These are phyloP conservation scores for Fraxinus platypoda DNA, from an alignment of 305 asterid genomes.

Conservation along the genomic window DNA sequence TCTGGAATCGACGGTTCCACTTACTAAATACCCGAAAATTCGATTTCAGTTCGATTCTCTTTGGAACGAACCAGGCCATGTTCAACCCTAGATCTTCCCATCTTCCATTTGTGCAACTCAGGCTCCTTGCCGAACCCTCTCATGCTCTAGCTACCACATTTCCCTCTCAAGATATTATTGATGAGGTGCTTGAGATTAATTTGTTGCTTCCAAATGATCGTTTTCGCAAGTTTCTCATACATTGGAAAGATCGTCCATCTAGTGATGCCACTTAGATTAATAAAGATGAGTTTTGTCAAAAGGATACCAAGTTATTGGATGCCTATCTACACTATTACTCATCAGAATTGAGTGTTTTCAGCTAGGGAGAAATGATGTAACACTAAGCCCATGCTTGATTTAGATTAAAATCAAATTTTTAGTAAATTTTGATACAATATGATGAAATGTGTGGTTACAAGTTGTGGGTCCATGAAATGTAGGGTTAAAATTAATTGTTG, in stretches of 20 bases:
- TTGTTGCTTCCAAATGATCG: background rate
- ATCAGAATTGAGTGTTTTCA: background rate
- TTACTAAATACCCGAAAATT: too few relatives aligned
- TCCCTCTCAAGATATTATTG: background rate
- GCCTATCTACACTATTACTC: background rate
- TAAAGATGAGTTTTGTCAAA: background rate
- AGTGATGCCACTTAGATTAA: background rate
- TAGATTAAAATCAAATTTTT: too few relatives aligned
- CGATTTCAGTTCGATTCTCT: too few relatives aligned
- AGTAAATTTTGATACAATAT: background rate
- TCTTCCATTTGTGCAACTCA: background rate
- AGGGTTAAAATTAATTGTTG: too few relatives aligned
- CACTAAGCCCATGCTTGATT: background rate
- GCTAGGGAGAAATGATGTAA: background rate
- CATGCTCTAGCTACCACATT: background rate
- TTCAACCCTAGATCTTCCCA: too few relatives aligned
- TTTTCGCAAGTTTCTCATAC: background rate
- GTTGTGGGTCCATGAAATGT: too few relatives aligned
- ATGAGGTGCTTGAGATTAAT: background rate
- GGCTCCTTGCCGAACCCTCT: background rate
- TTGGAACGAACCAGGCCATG: too few relatives aligned
- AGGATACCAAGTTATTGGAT: background rate
- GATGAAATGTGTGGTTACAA: background rate
- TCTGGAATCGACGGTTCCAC: too few relatives aligned
- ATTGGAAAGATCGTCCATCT: background rate